Percentiles rank a stretch among this genome's conserved stretches.
Evolutionary conservation across 2,329 filamentous ascomycete species (phyloP).

Genomic region (Cladosporium sp.): DNA sequence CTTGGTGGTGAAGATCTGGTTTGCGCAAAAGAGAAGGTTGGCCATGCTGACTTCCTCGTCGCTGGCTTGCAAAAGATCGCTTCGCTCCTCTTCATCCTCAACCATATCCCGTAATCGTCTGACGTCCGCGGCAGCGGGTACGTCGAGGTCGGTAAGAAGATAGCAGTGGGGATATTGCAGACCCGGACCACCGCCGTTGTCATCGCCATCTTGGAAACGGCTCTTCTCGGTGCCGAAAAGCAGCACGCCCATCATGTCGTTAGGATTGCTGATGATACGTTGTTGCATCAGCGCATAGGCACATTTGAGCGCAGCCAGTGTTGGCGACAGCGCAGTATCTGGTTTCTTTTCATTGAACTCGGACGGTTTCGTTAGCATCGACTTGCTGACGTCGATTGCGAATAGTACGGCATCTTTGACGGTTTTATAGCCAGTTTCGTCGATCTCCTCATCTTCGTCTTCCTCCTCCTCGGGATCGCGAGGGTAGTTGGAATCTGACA

Average conservation of each 20-base stretch:
- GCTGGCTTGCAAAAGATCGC: constrained; percentile 63
- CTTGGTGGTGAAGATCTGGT: constrained; percentile 92
- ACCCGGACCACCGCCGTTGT: constrained; percentile 43
- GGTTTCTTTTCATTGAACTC: constrained; percentile 65
- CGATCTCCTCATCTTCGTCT: constrained; percentile 62
- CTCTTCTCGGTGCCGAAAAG: constrained; percentile 85
- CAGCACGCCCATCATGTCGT: constrained; percentile 93
- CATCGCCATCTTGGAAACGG: constrained; percentile 65
- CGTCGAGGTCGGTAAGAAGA: constrained; percentile 76
- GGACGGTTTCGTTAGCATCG: constrained; percentile 70
- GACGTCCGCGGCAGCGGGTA: constrained; percentile 82
- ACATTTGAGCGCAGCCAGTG: constrained; percentile 82
- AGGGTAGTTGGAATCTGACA: constrained; percentile 21
- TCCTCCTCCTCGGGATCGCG: constrained; percentile 47
- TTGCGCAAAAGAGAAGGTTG: constrained; percentile 88
- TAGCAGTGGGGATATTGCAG: constrained; percentile 86
- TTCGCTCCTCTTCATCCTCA: constrained; percentile 68
- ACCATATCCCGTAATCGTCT: constrained; percentile 69
- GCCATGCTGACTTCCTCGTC: constrained; percentile 70
- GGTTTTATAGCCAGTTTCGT: constrained; percentile 72
- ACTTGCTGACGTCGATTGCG: constrained; percentile 81
- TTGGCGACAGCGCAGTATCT: constrained; percentile 64
- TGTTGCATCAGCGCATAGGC: constrained; percentile 96
- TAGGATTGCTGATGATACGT: constrained; percentile 92
- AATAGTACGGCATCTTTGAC: constrained; percentile 98